phyloP scores from a whole-genome alignment of 129 eudicot species.

The Saposhnikovia divaricata region DNA sequence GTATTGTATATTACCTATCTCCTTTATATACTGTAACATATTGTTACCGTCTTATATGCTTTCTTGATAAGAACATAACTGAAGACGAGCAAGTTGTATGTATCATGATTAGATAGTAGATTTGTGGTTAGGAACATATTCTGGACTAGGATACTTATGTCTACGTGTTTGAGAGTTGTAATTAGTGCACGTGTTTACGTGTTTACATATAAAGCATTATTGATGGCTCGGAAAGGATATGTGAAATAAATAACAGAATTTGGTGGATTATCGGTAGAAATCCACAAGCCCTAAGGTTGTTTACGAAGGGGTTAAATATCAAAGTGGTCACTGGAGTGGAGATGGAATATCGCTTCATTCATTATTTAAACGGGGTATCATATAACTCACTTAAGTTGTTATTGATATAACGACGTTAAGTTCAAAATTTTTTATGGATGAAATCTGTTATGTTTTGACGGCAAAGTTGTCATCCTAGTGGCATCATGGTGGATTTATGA shows the following conservation, averaged over 20 bases:
- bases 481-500: too few species aligned
- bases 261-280: neutral
- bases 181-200: neutral
- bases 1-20: constrained; percentile 28
- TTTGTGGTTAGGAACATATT: neutral
- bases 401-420: too few species aligned
- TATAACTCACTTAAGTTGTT: too few species aligned
- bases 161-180: neutral
- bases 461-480: too few species aligned
- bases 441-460: too few species aligned
- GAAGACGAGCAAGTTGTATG: neutral
- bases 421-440: too few species aligned
- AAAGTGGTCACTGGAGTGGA: too few species aligned
- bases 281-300: neutral
- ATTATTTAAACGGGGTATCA: too few species aligned
- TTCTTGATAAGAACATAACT: neutral
- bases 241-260: neutral
- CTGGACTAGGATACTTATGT: neutral
- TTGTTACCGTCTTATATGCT: neutral
- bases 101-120: neutral
- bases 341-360: too few species aligned
- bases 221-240: neutral
- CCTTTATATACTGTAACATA: neutral
- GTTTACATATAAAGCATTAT: neutral
- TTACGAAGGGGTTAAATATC: neutral